Evolutionary conservation across 345 rosid species (phyloP), one percentile per base, ranked within the genome.

Genomic region (Euphorbia peplus): DNA sequence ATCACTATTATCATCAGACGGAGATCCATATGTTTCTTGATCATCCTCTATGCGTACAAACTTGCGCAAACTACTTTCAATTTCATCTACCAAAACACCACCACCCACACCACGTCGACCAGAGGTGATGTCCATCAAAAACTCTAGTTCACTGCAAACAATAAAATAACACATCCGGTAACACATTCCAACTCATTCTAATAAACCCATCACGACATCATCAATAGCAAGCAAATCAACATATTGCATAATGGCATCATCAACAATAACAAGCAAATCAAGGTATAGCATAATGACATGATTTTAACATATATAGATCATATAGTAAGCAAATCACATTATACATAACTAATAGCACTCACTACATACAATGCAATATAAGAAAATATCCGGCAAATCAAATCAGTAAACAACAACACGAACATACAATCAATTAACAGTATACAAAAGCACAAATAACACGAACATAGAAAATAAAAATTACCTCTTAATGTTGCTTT

Each of bases 71-170:
- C 67, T 75, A 57, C 67, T 74, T 54, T 76, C 81, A 30, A 78
- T 66, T 63, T 78, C 84, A 66, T 79, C 77, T 59, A 79, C 78
- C 62, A 71, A 59, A 57, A 63, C 79, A 70, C 63, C 79, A 70
- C 63, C 72, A 39, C 32, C 73, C 79, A 69, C 37, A 66, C 41
- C 46, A 35, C 21, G 21, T 9, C 66, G 55, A 66, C 67, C 54
- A 69, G 52, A 60, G 70, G 24, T 53, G 26, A 78, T 73, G 69
- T 81, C 87, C 91, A 87, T 82, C 24, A 57, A 66, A 10, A 51
- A 6, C 28, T 29, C 18, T 51, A 50, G n/a, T 15, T 2, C 50
- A 50, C 69, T 65, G 58, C 70, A 37, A 66, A 32, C 57, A 21
- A 47, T 37, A 64, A 14, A 51, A n/a, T n/a, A 44, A 9, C 52